These are phyloP conservation scores for Sporisorium graminicola DNA, from an alignment of 1,284 basidiomycete species.

Conservation along the genomic window DNA sequence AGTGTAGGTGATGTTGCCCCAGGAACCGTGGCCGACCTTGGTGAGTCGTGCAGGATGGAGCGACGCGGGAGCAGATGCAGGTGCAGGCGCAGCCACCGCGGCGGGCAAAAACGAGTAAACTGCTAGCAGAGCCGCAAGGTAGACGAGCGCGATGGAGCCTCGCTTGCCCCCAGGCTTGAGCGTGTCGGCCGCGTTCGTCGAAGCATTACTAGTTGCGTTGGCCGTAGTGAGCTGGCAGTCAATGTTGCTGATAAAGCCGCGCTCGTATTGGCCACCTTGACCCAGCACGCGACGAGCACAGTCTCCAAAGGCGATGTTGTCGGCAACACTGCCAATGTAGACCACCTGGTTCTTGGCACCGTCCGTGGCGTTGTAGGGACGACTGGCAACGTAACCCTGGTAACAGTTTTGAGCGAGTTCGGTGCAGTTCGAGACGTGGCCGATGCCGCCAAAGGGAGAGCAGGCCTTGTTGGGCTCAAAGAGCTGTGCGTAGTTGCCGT, in stretches of 20 bases:
- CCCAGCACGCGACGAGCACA: neutral
- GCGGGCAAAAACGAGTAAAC: neutral
- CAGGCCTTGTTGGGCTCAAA: constrained; percentile 2
- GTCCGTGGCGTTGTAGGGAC: neutral
- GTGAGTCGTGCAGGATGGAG: neutral
- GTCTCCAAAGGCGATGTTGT: constrained; percentile 2
- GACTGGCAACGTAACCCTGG: constrained; percentile 11
- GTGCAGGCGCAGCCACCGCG: neutral
- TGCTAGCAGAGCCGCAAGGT: constrained; percentile 1
- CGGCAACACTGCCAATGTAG: constrained; percentile 1
- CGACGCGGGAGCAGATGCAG: too few relatives aligned
- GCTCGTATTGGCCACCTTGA: neutral
- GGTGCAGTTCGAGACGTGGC: constrained; percentile 6
- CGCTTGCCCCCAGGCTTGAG: neutral
- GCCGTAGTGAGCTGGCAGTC: neutral
- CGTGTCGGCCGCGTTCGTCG: neutral
- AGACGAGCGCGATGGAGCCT: neutral
- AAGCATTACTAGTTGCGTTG: neutral
- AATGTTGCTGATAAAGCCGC: neutral
- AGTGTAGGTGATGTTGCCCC: constrained; percentile 1
- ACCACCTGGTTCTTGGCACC: neutral
- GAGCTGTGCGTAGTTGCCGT: neutral
- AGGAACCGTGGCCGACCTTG: constrained; percentile 6
- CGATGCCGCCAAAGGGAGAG: constrained; percentile 2
- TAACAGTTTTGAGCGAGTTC: constrained; percentile 1